These are phyloP conservation scores for Coemansia sp. DNA, from an alignment of 192 early-diverging fungal genomes.

Conservation along the genomic window DNA sequence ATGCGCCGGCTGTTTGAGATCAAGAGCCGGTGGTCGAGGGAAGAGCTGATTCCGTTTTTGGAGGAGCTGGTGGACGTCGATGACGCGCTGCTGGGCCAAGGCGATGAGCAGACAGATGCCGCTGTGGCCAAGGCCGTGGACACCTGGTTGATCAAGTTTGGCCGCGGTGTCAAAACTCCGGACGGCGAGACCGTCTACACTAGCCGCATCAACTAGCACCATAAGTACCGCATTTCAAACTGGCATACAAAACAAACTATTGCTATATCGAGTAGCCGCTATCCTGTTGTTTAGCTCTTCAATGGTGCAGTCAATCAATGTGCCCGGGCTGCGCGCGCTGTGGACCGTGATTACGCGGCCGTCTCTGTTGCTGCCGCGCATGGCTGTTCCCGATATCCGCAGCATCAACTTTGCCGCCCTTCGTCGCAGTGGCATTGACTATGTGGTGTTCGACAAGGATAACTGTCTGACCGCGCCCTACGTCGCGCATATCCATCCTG, in stretches of 20 bases:
- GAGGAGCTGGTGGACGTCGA: slow-evolving; percentile 48
- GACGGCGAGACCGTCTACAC: slow-evolving; percentile 33
- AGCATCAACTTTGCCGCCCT: slow-evolving; percentile 62
- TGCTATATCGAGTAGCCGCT: no score
- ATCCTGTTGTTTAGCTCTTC: not conserved
- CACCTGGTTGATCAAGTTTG: slow-evolving; percentile 40
- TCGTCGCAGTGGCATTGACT: slow-evolving; percentile 55
- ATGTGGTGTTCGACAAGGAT: slow-evolving; percentile 94
- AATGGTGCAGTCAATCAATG: slow-evolving; percentile 82
- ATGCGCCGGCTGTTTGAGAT: slow-evolving; percentile 35
- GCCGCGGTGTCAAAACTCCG: slow-evolving; percentile 23
- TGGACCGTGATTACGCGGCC: slow-evolving; percentile 59
- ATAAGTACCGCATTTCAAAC: not conserved
- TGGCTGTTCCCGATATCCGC: slow-evolving; percentile 71
- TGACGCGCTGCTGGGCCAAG: slow-evolving; percentile 4
- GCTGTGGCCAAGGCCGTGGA: slow-evolving; percentile 28
- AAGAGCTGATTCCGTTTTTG: slow-evolving; percentile 37
- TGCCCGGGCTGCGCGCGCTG: slow-evolving; percentile 56
- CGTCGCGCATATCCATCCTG: slow-evolving; percentile 59
- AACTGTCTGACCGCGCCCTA: slow-evolving; percentile 93
- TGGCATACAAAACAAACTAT: not conserved
- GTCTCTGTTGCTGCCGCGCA: slow-evolving; percentile 68
- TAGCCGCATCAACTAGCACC: slow-evolving; percentile 22
- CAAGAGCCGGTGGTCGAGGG: slow-evolving; percentile 25
- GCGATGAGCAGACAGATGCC: slow-evolving; percentile 7